phyloP scores from a whole-genome alignment of 2,329 filamentous ascomycete genomes.

The Ramularia collo-cygni region DNA sequence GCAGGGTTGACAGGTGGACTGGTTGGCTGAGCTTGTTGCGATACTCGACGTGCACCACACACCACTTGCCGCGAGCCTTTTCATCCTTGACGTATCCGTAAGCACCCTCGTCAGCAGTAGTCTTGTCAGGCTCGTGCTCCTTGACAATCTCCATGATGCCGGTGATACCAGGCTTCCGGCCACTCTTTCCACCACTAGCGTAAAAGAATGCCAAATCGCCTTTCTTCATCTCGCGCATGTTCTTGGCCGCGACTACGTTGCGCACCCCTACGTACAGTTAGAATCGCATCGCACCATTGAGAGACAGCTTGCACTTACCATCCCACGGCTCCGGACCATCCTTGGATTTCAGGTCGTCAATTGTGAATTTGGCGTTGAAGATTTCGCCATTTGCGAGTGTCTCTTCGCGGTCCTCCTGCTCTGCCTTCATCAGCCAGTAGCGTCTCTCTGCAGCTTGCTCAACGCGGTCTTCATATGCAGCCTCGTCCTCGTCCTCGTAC shows the following conservation, averaged over 20 bases:
- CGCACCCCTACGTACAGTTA: conserved; percentile 37
- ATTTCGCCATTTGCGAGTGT: conserved; percentile 62
- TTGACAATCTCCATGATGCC: conserved; percentile 63
- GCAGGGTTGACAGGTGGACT: conserved; percentile 64
- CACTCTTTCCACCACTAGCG: conserved; percentile 76
- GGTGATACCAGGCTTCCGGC: conserved; percentile 66
- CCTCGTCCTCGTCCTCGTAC: conserved; percentile 7
- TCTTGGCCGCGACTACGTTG: conserved; percentile 64
- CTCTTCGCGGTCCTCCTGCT: conserved; percentile 80
- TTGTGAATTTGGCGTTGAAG: conserved; percentile 84
- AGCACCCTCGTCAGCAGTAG: conserved; percentile 62
- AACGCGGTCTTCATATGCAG: conserved; percentile 3
- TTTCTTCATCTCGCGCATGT: conserved; percentile 83
- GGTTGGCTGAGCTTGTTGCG: conserved; percentile 69
- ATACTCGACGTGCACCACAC: conserved; percentile 81
- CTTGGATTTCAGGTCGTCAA: conserved; percentile 73
- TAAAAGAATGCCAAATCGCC: conserved; percentile 96
- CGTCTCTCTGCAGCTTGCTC: conserved; percentile 14
- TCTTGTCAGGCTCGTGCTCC: conserved; percentile 72
- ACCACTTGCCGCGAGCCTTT: conserved; percentile 70
- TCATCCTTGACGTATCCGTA: conserved; percentile 82
- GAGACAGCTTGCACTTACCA: not conserved
- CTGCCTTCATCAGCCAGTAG: conserved; percentile 47
- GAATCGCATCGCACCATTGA: conserved; percentile 4
- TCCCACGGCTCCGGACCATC: conserved; percentile 70